Evolutionary conservation across 768 basidiomycete genomes (phyloP).

Genomic region (Termitomyces sp.): DNA sequence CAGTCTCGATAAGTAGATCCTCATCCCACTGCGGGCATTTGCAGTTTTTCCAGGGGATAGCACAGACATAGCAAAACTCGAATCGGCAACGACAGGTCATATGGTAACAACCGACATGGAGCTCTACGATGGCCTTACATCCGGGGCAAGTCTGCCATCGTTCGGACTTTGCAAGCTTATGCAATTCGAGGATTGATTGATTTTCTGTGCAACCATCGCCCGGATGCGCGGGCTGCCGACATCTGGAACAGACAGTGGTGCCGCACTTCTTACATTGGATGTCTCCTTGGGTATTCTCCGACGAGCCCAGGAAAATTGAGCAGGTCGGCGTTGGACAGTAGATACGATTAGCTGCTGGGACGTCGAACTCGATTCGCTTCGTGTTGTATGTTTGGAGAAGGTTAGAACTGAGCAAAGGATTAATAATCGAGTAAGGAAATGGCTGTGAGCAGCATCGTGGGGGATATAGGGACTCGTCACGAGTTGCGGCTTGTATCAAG

Average conservation of each 20-base stretch:
- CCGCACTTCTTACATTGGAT: slow-evolving; percentile 38
- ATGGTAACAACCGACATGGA: slow-evolving; percentile 55
- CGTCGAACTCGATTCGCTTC: slow-evolving; percentile 14
- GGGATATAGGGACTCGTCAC: slow-evolving; percentile 37
- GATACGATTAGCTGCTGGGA: slow-evolving; percentile 11
- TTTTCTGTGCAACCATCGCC: slow-evolving; percentile 37
- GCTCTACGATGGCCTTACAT: slow-evolving; percentile 52
- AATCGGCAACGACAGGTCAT: slow-evolving; percentile 57
- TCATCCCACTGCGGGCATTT: slow-evolving; percentile 65
- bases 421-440: slow-evolving; percentile 18
- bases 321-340: slow-evolving; percentile 31
- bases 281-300: slow-evolving; percentile 7
- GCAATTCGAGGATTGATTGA: slow-evolving; percentile 34
- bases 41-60: slow-evolving; percentile 58
- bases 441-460: slow-evolving; percentile 32
- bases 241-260: slow-evolving; percentile 36
- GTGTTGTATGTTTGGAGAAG: slow-evolving; percentile 2
- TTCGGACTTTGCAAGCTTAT: slow-evolving; percentile 36
- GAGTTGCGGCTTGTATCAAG: slow-evolving; percentile 28
- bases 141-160: slow-evolving; percentile 63
- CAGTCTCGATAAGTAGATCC: slow-evolving; percentile 26
- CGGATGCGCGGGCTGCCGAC: slow-evolving; percentile 43
- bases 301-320: slow-evolving; percentile 36
- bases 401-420: slow-evolving; percentile 1
- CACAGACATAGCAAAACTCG: slow-evolving; percentile 66